Evolutionary conservation across 306 rosid genomes (phyloP).

Genomic region (Ammopiptanthus mongolicus): DNA sequence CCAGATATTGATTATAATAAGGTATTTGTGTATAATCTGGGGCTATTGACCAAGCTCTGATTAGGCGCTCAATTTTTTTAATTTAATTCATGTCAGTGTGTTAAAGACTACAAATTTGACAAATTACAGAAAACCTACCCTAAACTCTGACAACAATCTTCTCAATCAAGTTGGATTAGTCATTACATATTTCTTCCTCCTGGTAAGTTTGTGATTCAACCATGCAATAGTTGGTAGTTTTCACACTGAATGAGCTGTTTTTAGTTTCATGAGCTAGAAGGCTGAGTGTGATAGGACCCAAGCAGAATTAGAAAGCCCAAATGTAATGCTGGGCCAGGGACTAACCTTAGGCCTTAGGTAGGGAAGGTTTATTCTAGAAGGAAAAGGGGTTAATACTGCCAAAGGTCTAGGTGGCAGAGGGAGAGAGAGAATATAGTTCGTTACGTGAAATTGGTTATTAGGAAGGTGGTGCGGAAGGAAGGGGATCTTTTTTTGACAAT

Average conservation of each 20-base stretch:
- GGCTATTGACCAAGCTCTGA: neutral
- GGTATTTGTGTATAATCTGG: neutral
- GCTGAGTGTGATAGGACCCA: neutral
- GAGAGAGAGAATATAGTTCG: too few relatives aligned
- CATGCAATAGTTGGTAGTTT: neutral
- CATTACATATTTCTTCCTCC: slow-evolving; percentile 5
- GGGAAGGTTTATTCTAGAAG: too few relatives aligned
- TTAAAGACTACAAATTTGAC: neutral
- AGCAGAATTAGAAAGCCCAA: too few relatives aligned
- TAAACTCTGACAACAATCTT: neutral
- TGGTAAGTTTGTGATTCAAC: neutral
- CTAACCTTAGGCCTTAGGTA: too few relatives aligned
- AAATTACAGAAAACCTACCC: neutral
- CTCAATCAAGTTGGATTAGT: neutral
- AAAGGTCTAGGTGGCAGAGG: too few relatives aligned
- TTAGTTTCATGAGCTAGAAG: neutral
- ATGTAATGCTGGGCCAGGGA: too few relatives aligned
- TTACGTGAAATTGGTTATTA: too few relatives aligned
- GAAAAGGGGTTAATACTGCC: too few relatives aligned
- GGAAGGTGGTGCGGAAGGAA: too few relatives aligned
- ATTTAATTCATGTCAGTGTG: neutral
- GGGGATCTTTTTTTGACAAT: too few relatives aligned
- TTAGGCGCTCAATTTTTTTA: neutral
- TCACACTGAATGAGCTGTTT: neutral
- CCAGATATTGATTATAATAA: neutral